Evolutionary conservation across 768 basidiomycete species (phyloP).

Genomic region (Russula dissimulans): DNA sequence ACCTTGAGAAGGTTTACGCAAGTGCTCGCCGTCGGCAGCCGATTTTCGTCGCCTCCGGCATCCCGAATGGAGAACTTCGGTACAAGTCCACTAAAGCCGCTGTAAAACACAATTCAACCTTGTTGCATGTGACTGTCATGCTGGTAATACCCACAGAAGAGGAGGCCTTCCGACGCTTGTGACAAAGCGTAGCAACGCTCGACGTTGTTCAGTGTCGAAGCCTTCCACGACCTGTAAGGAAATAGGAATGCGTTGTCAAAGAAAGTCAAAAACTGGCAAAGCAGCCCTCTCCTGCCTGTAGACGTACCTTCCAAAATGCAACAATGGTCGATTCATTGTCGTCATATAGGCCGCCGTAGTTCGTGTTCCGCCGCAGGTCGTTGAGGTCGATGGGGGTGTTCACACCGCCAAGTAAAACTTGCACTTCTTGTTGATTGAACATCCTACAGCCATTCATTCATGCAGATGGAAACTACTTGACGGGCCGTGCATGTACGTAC

Average conservation of each 20-base stretch:
- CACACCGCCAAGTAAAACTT: conserved; percentile 83
- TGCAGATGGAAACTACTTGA: neutral
- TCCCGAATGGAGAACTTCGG: conserved; percentile 88
- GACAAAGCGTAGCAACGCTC: conserved; percentile 77
- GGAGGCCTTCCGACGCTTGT: conserved; percentile 90
- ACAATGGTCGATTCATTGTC: conserved; percentile 61
- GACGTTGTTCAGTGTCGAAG: conserved; percentile 74
- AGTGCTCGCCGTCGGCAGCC: conserved; percentile 71
- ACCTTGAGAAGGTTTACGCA: conserved; percentile 93
- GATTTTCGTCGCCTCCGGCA: conserved; percentile 58
- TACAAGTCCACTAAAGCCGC: conserved; percentile 78
- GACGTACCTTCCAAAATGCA: conserved; percentile 73
- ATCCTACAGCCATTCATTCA: conserved; percentile 42
- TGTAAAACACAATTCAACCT: conserved; percentile 21
- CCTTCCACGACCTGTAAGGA: conserved; percentile 54
- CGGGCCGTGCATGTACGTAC: conserved; percentile 26
- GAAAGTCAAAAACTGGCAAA: neutral
- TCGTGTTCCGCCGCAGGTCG: conserved; percentile 67
- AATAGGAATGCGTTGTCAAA: neutral
- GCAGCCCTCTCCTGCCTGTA: neutral
- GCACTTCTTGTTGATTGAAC: conserved; percentile 96
- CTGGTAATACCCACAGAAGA: conserved; percentile 47
- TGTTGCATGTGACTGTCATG: neutral
- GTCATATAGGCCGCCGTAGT: conserved; percentile 75
- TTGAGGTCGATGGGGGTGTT: conserved; percentile 78